Conservation (phyloP, 495 filamentous ascomycete species). For the Lasiosphaeria ovina region DNA sequence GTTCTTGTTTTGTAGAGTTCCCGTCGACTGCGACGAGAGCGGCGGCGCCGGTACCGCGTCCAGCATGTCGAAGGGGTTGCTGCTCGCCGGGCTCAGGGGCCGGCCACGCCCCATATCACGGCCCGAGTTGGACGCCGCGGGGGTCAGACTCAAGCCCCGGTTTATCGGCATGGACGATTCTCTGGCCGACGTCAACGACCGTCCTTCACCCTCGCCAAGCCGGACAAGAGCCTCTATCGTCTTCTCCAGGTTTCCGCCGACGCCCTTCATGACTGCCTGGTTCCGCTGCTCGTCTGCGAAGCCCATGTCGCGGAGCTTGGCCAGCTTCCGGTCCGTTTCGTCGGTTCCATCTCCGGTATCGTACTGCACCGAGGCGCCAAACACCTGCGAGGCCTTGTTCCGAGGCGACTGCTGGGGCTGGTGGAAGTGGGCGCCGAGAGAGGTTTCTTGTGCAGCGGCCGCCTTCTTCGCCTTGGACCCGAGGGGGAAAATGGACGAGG, state of each 20-base stretch:
- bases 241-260: constrained; percentile 79
- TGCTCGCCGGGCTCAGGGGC: constrained; percentile 46
- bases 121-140: constrained; percentile 29
- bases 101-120: constrained; percentile 30
- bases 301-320: constrained; percentile 83
- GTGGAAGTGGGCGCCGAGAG: constrained; percentile 30
- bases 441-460: constrained; percentile 18
- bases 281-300: constrained; percentile 84
- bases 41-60: constrained; percentile 45
- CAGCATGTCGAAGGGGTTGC: constrained; percentile 67
- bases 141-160: constrained; percentile 43
- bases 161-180: constrained; percentile 35
- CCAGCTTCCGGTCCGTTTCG: constrained; percentile 66
- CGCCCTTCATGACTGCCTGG: constrained; percentile 69
- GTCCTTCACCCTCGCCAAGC: constrained; percentile 64
- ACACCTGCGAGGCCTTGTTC: constrained; percentile 62
- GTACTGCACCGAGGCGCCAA: constrained; percentile 61
- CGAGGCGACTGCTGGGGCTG: constrained; percentile 31
- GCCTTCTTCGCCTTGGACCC: constrained; percentile 40
- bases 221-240: constrained; percentile 78
- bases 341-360: constrained; percentile 40
- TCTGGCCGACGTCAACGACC: constrained; percentile 35
- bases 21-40: constrained; percentile 57
- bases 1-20: constrained; percentile 52
- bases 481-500: constrained; percentile 65